Percentiles rank a stretch among this genome's conserved stretches.
Conservation (phyloP, 2,329 filamentous ascomycete species). For the Cladophialophora immunda region DNA sequence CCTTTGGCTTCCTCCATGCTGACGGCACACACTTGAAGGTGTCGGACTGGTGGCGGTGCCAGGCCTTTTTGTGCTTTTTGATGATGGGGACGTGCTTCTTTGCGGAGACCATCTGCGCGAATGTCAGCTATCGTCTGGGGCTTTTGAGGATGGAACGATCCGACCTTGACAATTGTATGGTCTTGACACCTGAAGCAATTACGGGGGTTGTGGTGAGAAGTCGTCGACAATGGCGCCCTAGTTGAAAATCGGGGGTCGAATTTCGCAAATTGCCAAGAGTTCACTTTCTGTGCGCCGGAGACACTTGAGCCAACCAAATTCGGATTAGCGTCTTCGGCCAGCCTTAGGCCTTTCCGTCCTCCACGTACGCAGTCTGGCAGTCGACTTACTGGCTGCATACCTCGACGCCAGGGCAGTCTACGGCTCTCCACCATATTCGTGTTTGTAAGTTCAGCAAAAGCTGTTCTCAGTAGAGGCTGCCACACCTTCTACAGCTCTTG, state of each 20-base stretch:
- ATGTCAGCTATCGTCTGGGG: conserved; percentile 10
- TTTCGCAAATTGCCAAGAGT: conserved; percentile 21
- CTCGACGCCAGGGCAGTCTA: neutral
- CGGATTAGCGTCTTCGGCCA: neutral
- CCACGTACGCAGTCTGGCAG: neutral
- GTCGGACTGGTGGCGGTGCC: conserved; percentile 97
- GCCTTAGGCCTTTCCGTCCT: neutral
- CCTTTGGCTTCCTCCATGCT: conserved; percentile 99
- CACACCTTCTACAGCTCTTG: conserved; percentile 31
- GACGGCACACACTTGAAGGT: conserved; percentile 90
- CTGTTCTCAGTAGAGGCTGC: neutral
- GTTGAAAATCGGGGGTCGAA: conserved; percentile 17
- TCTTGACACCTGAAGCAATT: conserved; percentile 18
- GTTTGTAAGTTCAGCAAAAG: neutral
- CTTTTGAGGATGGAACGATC: neutral
- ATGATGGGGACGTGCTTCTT: conserved; percentile 99
- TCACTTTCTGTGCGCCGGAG: conserved; percentile 15
- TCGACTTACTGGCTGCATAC: neutral
- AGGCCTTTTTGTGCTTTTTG: conserved; percentile 99
- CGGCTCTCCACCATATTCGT: neutral
- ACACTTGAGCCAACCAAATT: neutral
- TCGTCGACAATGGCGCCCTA: conserved; percentile 7
- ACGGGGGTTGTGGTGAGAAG: conserved; percentile 2
- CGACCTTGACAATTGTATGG: conserved; percentile 17
- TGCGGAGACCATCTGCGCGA: conserved; percentile 88